Base-by-base conservation (phyloP, 2,329 filamentous ascomycete species). In the Remersonia thermophila region DNA sequence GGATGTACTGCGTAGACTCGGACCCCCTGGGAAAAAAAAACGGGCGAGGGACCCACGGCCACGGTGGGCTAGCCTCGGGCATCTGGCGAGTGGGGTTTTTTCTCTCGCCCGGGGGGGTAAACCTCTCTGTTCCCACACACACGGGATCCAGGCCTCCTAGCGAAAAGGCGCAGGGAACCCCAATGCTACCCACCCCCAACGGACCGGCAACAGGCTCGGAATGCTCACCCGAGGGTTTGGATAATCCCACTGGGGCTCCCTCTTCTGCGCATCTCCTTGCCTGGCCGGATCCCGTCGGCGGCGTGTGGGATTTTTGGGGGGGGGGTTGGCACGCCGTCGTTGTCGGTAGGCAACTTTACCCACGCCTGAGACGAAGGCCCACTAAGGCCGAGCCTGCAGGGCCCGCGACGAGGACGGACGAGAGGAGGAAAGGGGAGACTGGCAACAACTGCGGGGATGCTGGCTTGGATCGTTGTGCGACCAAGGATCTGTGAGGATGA, bases 31-130 rank as follows among this genome's bases (percentile, higher is more conserved):
- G 41, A 37, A 45, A 55, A 50, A 41, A 39, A 36, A 43, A 44
- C 55, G 50, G 63, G 67, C 62, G 62, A 61, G 65, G 43, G 64
- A 63, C 63, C 50, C 54, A 59, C 61, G 62, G 61, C 56, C 60
- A 63, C 65, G 61, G 63, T 59, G 59, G 59, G 58, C 58, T 61
- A 64, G 58, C 54, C 57, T 62, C 53, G 58, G 43, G 60, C 60
- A 46, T 37, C 42, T 45, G 46, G 46, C 9, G 32, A 41, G 44
- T 47, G 41, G 47, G 44, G 46, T 50, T 48, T 41, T 40, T 23
- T 23, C 9, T 23, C 9, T 23, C 9, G 20, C 20, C 20, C 5
- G 40, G 43, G 42, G 43, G 44, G 48, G 47, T 46, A 39, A 43
- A 41, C 44, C 38, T 40, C 30, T 38, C 20, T 9, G 20, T 9